Conservation (phyloP, 2,329 filamentous ascomycete species). For the Hypomyces rosellus region DNA sequence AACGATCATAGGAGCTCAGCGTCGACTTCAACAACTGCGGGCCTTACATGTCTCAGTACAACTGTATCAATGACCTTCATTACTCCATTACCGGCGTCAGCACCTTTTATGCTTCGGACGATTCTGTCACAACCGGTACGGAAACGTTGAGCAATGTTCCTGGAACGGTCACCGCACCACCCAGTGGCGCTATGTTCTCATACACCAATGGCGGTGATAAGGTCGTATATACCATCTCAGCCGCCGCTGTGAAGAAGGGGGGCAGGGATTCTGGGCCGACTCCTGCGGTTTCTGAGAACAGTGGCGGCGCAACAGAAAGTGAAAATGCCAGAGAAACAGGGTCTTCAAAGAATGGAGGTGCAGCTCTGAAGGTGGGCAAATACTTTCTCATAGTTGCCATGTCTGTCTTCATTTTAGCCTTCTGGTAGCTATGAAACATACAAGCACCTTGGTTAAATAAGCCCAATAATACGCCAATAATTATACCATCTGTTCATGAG, state of each 20-base stretch:
- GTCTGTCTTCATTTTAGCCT: too few relatives aligned
- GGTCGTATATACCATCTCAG: slow-evolving; percentile 29
- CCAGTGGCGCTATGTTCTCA: slow-evolving; percentile 27
- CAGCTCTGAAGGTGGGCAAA: too few relatives aligned
- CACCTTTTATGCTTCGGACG: slow-evolving; percentile 16
- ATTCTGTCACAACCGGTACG: slow-evolving; percentile 24
- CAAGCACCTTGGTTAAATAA: too few relatives aligned
- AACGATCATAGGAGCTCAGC: slow-evolving; percentile 14
- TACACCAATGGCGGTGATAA: slow-evolving; percentile 26
- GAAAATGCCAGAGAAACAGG: too few relatives aligned
- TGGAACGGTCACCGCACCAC: slow-evolving; percentile 26
- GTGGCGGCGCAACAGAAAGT: too few relatives aligned
- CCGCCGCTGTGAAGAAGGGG: slow-evolving; percentile 14
- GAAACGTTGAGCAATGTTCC: slow-evolving; percentile 23
- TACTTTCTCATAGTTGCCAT: too few relatives aligned
- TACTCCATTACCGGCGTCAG: slow-evolving; percentile 16
- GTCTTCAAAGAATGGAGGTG: too few relatives aligned
- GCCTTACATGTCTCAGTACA: slow-evolving; percentile 15
- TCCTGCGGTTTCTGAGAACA: too few relatives aligned
- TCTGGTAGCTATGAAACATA: too few relatives aligned
- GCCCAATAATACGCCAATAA: too few relatives aligned
- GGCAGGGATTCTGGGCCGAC: not conserved
- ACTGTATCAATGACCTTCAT: slow-evolving; percentile 18
- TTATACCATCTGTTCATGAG: too few relatives aligned
- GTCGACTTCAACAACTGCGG: slow-evolving; percentile 13